Evolutionary conservation across 2,329 filamentous ascomycete species (phyloP), one percentile per base, ranked within the genome.

Genomic region (Fusarium sp.): DNA sequence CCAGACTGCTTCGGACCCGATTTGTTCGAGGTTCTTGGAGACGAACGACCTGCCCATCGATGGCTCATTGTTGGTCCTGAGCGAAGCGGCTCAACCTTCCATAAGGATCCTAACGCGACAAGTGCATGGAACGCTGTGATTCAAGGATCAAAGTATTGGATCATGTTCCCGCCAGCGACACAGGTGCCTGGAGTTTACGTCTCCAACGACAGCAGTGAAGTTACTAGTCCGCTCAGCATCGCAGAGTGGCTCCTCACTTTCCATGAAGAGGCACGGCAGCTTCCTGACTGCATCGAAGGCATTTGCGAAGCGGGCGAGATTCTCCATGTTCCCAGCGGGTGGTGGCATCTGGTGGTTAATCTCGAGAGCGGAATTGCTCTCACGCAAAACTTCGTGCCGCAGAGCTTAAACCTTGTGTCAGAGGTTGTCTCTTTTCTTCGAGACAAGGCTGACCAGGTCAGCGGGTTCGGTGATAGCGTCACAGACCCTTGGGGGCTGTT

Each of bases 331-430:
- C 95, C 96, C 0, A 94, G 91, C 51, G 94, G 95, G 7, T 98
- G 95, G 95, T 98, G 96, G 90, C 95, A 98, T 82, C 82, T 98
- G 32, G 96, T 98, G 11, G 90, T 98, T 45, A 98, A 98, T 75
- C 82, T 97, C 2, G 91, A 94, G 71, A 85, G 88, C 14, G 91
- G 92, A 43, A 92, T 98, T 67, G 96, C 95, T 6, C 85, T 98
- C 68, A 98, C 95, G 9, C 95, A 98, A 77, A 98, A 98, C 76
- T 97, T 98, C 75, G 92, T 98, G 14, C 94, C 96, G 39, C 82
- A 82, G 64, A 78, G 71, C 43, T 67, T 81, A 17, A 77, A 79
- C 32, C 91, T 95, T 73, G 80, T 97, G 3, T 82, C 85, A 0
- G 88, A 93, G 43, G 94, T 94, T 1, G 78, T 98, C 52, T 87